Evolutionary conservation across 2,329 filamentous ascomycete genomes (phyloP), one percentile per base, ranked within the genome.

Genomic region (Aspergillus fischeri): DNA sequence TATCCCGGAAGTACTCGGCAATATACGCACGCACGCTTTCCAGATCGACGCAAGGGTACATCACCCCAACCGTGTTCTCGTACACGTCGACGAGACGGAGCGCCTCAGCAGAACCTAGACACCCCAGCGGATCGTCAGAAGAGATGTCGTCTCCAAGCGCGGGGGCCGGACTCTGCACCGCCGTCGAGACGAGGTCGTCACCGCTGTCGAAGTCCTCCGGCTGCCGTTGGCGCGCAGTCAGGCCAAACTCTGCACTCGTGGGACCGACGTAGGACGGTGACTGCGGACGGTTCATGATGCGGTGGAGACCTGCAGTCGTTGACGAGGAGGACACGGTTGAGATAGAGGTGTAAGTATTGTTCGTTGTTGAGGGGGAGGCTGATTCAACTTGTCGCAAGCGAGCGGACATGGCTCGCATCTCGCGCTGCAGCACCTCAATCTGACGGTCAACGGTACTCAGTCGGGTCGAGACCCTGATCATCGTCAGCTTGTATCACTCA

Each of bases 51-150:
- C 95, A 86, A 0, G 92, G 92, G 68, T 95, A 96, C 90, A 96
- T 94, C 64, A 92, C 82, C 35, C 90, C 90, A 65, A 94, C 86
- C 67, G 95, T 91, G 63, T 96, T 91, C 60, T 95, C 89, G 70
- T 93, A 92, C 0, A 95, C 78, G 14, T 84, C 81, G 59, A 90
- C 88, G 14, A 96, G 75, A 0, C 90, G 84, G 10, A 92, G 73
- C 63, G 92, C 89, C 69, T 97, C 91, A 45, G 90, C 84, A 66
- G 86, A 84, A 45, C 83, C 83, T 41, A 94, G 81, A 17, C 85
- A 82, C 80, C 89, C 89, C 14, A 96, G 81, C 0, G 90, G 90
- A 67, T 96, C 91, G 58, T 82, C 77, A 57, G 75, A 71, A 8
- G 63, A 70, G 60, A 76, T 76, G 21, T 61, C 67, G 7, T 63